Evolutionary conservation across 352 stramenopile genomes (phyloP), one percentile per base, ranked within the genome.

Genomic region (Phytophthora ohioensis): DNA sequence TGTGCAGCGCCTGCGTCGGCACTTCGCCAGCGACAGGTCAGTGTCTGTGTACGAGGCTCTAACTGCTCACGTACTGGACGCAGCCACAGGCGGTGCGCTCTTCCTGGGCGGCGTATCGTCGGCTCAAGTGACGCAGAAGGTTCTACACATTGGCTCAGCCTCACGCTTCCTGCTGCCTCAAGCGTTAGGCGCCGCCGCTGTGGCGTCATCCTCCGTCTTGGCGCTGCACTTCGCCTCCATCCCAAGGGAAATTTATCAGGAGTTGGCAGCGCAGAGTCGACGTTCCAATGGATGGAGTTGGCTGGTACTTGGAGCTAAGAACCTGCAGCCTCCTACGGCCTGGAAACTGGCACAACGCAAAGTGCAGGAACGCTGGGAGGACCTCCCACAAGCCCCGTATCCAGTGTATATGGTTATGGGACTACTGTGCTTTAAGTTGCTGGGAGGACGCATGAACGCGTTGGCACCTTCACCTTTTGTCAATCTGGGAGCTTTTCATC

Each of bases 401-500:
- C 67, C 82, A 0, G 79, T 91, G 13, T 93, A 92, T 48, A 84
- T 88, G 75, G 34, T 80, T 3, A 95, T 93, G 84, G 83, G 87
- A 2, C 10, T 93, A n/a, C 41, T 93, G 31, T 88, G 85, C 60
- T 95, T 95, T 63, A 85, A 78, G 45, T 78, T 95, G 64, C 74
- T 96, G 7, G 89, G 89, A 9, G 89, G 89, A 0, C 79, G 85
- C 12, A 82, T 91, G 75, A 89, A 61, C 34, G 72, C 89, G 15
- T 51, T 96, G 27, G 85, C 89, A n/a, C 89, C 89, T 7, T 95
- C 87, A 41, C 82, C 88, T 45, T 93, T 85, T 51, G 77, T 82
- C 11, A 81, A 95, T 51, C 75, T 93, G 1, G 89, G 89, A 7
- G 89, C 89, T 4, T 96, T 95, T 66, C 87, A 93, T 34, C 67